These are phyloP conservation scores for Aspergillus egyptiacus DNA, from an alignment of 495 filamentous ascomycete species.

Conservation along the genomic window DNA sequence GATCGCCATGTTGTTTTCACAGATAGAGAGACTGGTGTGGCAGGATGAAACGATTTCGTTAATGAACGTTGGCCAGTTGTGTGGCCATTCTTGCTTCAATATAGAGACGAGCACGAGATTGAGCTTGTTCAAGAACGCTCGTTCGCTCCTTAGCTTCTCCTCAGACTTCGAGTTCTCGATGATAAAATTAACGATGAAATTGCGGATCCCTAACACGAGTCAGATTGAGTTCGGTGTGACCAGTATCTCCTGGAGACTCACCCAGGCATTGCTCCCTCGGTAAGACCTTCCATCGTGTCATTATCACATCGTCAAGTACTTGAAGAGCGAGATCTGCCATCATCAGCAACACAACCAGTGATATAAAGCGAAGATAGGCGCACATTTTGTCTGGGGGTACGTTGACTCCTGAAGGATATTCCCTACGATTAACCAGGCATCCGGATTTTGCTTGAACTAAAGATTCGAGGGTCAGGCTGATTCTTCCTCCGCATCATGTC, in stretches of 20 bases:
- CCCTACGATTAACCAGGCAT: conserved; percentile 95
- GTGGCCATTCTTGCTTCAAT: conserved; percentile 99
- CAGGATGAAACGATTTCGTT: conserved; percentile 98
- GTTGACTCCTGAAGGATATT: conserved; percentile 86
- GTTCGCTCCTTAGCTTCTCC: conserved; percentile 72
- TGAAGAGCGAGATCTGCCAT: conserved; percentile 80
- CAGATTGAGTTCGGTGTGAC: conserved; percentile 5
- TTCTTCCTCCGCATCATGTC: background rate
- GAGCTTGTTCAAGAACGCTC: conserved; percentile 91
- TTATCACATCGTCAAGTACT: conserved; percentile 95
- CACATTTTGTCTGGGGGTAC: conserved; percentile 96
- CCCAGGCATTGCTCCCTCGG: conserved; percentile 93
- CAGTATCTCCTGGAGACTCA: conserved; percentile 26
- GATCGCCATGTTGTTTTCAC: conserved; percentile 99
- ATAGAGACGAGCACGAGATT: conserved; percentile 96
- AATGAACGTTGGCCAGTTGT: conserved; percentile 99
- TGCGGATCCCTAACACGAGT: conserved; percentile 72
- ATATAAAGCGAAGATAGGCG: conserved; percentile 22
- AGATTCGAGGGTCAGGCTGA: conserved; percentile 12
- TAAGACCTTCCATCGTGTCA: conserved; percentile 97
- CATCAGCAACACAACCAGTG: conserved; percentile 36
- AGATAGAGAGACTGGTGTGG: conserved; percentile 88
- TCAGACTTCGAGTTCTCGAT: conserved; percentile 86
- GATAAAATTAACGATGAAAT: conserved; percentile 97
- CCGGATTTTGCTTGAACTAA: conserved; percentile 97